phyloP scores from a whole-genome alignment of 2,329 filamentous ascomycete species.

The Fusarium albosuccineum region DNA sequence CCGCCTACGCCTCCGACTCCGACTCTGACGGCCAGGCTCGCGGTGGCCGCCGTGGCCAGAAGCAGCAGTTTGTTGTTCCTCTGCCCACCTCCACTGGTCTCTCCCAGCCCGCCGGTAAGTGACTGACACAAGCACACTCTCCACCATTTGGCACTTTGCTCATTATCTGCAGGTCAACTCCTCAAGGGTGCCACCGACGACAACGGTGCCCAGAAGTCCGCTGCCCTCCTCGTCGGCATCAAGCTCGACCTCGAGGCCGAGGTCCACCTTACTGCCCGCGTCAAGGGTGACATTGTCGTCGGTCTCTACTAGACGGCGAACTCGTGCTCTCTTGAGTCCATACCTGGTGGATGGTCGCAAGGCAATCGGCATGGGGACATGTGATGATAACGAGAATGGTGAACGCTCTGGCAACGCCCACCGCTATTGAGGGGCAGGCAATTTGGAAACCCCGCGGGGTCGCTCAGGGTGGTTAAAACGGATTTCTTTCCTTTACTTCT shows the following conservation, averaged over 20 bases:
- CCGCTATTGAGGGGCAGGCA: constrained; percentile 35
- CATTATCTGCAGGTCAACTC: constrained; percentile 58
- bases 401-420: constrained; percentile 31
- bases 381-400: constrained; percentile 41
- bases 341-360: constrained; percentile 35
- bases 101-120: constrained; percentile 50
- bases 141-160: constrained; percentile 7
- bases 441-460: constrained; percentile 7
- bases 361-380: constrained; percentile 26
- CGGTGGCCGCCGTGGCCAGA: constrained; percentile 45
- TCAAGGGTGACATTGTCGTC: constrained; percentile 72
- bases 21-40: constrained; percentile 49
- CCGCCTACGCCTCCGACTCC: constrained; percentile 48
- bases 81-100: constrained; percentile 52
- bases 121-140: background rate
- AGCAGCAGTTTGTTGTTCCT: constrained; percentile 46
- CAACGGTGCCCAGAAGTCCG: constrained; percentile 68
- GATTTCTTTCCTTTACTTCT: constrained; percentile 31
- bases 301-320: constrained; percentile 43
- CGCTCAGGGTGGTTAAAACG: constrained; percentile 27
- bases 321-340: constrained; percentile 7
- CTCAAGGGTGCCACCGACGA: constrained; percentile 70
- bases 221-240: constrained; percentile 71
- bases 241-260: constrained; percentile 74
- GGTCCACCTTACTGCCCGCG: constrained; percentile 70